Base-by-base conservation (phyloP, 805 yeast species). In the Starmerella powellii region DNA sequence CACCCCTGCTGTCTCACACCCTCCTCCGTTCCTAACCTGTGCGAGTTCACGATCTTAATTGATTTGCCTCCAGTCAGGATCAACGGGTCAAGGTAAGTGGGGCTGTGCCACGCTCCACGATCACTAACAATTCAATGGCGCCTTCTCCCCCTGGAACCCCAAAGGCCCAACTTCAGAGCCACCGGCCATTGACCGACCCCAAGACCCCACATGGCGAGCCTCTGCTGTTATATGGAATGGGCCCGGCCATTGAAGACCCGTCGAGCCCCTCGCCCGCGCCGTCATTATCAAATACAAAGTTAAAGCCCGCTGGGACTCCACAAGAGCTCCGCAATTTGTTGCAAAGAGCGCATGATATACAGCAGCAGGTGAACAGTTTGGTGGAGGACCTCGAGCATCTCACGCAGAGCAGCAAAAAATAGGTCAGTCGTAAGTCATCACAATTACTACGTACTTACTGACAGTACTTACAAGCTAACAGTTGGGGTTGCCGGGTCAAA, bases 181-280 rank as follows among this genome's bases (percentile, higher is more conserved):
- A 24, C 12, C 10, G 18, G 26, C 38, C 38, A 8, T 10, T n/a
- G 23, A 32, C 12, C 19, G 19, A 37, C 16, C 54, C 56, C 2
- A 10, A 10, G 8, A 38, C 52, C 23, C 50, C 52, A 21, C 35
- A 38, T 17, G 45, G 38, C 28, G 23, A 35, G 8, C 21, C 31
- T 12, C 42, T 20, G 16, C 24, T 37, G 15, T 33, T 46, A 4
- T 45, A 47, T 30, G 54, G 52, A 2, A 42, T 49, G 49, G 56
- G 56, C 6, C 45, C 47, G 2, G 34, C 45, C 4, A 50, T 52
- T 33, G 47, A 42, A 20, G 52, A 50, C 26, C 54, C 54, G 8
- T 29, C 30, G 6, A 46, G 51, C 27, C 54, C 54, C 8, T 38
- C 41, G 10, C 48, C 44, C 3, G 32, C 37, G 8, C 34, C 38